These are phyloP conservation scores for Xylaria bambusicola DNA, from an alignment of 495 filamentous ascomycete genomes.

Conservation along the genomic window DNA sequence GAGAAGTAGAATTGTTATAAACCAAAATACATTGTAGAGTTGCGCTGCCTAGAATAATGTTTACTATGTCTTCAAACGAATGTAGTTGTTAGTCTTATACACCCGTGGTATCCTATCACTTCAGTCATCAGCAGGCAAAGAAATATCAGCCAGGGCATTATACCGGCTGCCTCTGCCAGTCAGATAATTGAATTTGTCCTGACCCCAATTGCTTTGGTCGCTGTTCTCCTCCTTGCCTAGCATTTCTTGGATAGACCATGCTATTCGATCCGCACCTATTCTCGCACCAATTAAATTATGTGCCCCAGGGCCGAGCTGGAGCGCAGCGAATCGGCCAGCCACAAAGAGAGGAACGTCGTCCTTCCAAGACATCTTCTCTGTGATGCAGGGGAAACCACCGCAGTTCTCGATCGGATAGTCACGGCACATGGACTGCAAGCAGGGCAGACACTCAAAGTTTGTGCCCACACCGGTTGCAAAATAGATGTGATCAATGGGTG, in stretches of 20 bases:
- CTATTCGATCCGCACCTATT: conserved; percentile 62
- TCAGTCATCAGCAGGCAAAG: neutral
- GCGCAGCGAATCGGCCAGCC: conserved; percentile 58
- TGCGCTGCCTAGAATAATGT: neutral
- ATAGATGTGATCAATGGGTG: conserved; percentile 63
- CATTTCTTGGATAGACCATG: conserved; percentile 60
- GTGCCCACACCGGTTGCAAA: conserved; percentile 61
- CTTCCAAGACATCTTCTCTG: conserved; percentile 59
- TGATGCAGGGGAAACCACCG: conserved; percentile 61
- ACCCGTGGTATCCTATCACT: too few species aligned
- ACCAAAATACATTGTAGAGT: neutral
- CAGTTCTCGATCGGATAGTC: conserved; percentile 55
- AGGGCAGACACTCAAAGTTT: conserved; percentile 52
- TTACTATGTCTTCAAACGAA: too few species aligned
- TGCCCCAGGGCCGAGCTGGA: conserved; percentile 62
- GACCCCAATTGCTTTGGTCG: conserved; percentile 23
- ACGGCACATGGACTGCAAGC: conserved; percentile 50
- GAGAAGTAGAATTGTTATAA: neutral
- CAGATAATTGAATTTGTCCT: conserved; percentile 31
- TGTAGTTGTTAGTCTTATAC: too few species aligned
- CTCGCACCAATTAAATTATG: conserved; percentile 66
- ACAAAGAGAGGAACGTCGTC: conserved; percentile 62
- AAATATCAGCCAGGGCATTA: conserved; percentile 22
- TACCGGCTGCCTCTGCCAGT: conserved; percentile 32
- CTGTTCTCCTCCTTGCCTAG: conserved; percentile 25